A percentile compares a stretch with the other conserved stretches of the same genome.
Evolutionary conservation across 2,329 filamentous ascomycete genomes (phyloP).

Genomic region (Fonsecaea erecta): DNA sequence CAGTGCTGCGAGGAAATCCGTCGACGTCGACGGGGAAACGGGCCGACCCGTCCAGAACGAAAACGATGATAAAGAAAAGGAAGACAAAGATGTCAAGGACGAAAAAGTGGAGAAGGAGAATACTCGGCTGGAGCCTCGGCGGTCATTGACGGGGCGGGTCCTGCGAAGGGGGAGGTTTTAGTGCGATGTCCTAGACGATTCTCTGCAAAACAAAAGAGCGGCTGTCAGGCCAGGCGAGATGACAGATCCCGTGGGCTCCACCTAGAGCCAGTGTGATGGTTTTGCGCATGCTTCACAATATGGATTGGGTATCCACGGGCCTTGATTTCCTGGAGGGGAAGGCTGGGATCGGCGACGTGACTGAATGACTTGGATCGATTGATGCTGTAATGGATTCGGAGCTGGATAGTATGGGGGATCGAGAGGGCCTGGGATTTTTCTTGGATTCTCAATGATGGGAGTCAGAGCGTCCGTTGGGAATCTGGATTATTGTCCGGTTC

Average conservation of each 20-base stretch:
- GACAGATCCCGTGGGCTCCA: background rate
- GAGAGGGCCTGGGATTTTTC: too few relatives aligned
- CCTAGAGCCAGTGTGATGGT: background rate
- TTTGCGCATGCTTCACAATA: background rate
- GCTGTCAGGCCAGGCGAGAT: background rate
- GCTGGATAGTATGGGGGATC: background rate
- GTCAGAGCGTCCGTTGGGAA: background rate
- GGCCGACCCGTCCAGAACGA: background rate
- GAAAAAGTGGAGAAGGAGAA: conserved; percentile 19
- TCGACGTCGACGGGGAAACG: conserved; percentile 20
- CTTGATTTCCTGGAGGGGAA: too few relatives aligned
- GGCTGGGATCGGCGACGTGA: background rate
- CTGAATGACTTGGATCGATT: too few relatives aligned
- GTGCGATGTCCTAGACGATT: background rate
- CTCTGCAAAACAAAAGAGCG: background rate
- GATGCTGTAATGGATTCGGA: background rate
- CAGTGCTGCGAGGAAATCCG: conserved; percentile 24
- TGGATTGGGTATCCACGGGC: background rate
- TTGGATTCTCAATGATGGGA: background rate
- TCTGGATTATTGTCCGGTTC: background rate
- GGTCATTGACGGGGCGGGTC: conserved; percentile 21
- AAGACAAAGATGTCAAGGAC: conserved; percentile 21
- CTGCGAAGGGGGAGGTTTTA: conserved; percentile 22
- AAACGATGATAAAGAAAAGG: conserved; percentile 15
- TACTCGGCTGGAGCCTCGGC: conserved; percentile 14